These are phyloP conservation scores for Metschnikowia aberdeeniae DNA, from an alignment of 805 yeast species.

Conservation along the genomic window DNA sequence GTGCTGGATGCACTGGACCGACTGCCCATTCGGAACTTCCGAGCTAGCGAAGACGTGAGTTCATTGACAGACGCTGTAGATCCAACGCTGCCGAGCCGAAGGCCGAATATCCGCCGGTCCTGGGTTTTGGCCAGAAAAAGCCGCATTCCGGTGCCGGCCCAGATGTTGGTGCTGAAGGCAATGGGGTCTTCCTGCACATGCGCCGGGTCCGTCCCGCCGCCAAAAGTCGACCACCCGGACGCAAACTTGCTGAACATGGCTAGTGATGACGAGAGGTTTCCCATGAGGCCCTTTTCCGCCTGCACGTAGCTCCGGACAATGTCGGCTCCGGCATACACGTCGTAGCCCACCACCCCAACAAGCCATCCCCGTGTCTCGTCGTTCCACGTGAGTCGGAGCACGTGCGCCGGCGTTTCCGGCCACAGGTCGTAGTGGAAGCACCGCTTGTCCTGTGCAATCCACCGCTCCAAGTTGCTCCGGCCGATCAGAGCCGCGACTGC, in stretches of 20 bases:
- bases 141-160: constrained; percentile 48
- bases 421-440: constrained; percentile 41
- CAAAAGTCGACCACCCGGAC: constrained; percentile 34
- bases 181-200: constrained; percentile 22
- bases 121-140: constrained; percentile 43
- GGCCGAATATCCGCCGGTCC: constrained; percentile 19
- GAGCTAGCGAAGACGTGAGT: constrained; percentile 45
- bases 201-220: constrained; percentile 7
- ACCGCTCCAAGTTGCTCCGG: constrained; percentile 26
- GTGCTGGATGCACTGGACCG: constrained; percentile 26
- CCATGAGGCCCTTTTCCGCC: constrained; percentile 32
- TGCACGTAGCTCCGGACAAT: constrained; percentile 12
- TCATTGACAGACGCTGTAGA: constrained; percentile 25
- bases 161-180: constrained; percentile 40
- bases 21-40: constrained; percentile 36
- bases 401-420: constrained; percentile 38
- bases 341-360: constrained; percentile 58
- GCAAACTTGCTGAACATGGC: constrained; percentile 38
- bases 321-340: constrained; percentile 37
- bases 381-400: constrained; percentile 60
- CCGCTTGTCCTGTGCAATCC: constrained; percentile 20
- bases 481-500: constrained; percentile 41
- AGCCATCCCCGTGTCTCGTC: constrained; percentile 72
- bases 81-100: constrained; percentile 10
- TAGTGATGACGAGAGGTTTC: constrained; percentile 33